Evolutionary conservation across 148 eudicot species (phyloP), one percentile per base, ranked within the genome.

Genomic region (Nepenthes mirabilis): DNA sequence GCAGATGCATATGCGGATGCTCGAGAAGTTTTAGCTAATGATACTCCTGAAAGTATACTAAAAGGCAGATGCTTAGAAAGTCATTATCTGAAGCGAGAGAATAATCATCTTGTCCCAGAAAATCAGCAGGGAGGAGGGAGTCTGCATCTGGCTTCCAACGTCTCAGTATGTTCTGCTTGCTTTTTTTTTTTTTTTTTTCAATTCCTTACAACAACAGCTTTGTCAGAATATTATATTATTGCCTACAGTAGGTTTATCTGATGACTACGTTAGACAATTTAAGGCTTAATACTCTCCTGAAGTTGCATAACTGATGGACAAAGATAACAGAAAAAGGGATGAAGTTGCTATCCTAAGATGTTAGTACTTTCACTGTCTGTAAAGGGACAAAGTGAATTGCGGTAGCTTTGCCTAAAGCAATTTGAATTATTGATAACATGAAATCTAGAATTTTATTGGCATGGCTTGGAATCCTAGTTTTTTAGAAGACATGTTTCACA

Each of bases 1-100:
- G 96, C 91, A 58, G 75, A 78, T 50, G 77, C 96, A 60, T 86
- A 78, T 71, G 96, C 99, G 59, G 84, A 83, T 69, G 96, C 95
- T 48, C 84, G 83, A 59, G 82, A 86, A 74, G 87, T 86, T 66
- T 69, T 89, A 59, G 99, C 95, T 43, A 82, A 74, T 62, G 96
- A 93, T 65, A 89, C 95, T 55, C 96, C 96, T 2, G 83, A 83
- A 74, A 76, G 91, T 34, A 77, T 85, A 66, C 47, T 88, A 57
- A 79, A 72, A 68, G 70, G 59, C 58, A 85, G 71, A 73, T 56
- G 73, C 62, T 63, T 61, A 8, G 67, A 35, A 32, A 65, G 45
- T 58, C 74, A 64, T 63, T 70, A 70, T 36, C 74, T 23, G 2
- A 77, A 79, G 34, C 69, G 61, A 64, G 74, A 76, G 58, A 68